A percentile compares a stretch with the other conserved stretches of the same genome.
phyloP scores from a whole-genome alignment of 495 filamentous ascomycete species.

The Trichocladium uniseriatum region DNA sequence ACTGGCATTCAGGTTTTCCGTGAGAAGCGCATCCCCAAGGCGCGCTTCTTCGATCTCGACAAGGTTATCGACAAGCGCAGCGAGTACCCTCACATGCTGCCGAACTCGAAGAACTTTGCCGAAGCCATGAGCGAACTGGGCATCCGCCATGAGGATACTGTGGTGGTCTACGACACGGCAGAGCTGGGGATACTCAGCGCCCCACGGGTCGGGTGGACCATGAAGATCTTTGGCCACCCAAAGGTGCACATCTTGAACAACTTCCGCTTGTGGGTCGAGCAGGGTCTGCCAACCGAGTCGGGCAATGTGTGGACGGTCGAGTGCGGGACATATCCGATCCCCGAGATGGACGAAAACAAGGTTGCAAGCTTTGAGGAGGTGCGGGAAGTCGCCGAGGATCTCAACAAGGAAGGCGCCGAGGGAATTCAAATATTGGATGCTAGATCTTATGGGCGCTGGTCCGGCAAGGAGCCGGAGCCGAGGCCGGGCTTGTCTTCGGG shows the following conservation, averaged over 20 bases:
- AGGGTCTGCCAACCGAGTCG: constrained; percentile 69
- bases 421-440: constrained; percentile 88
- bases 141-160: constrained; percentile 72
- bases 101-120: constrained; percentile 67
- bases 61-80: constrained; percentile 76
- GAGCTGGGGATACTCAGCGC: constrained; percentile 91
- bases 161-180: constrained; percentile 86
- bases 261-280: constrained; percentile 79
- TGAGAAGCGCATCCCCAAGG: constrained; percentile 66
- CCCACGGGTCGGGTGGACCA: constrained; percentile 86
- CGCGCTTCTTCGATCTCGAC: constrained; percentile 96
- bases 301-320: constrained; percentile 59
- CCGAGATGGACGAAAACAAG: constrained; percentile 39
- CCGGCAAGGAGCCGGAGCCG: constrained; percentile 78
- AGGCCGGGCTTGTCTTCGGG: constrained; percentile 79
- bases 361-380: constrained; percentile 65
- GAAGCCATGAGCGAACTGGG: constrained; percentile 81
- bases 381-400: constrained; percentile 61
- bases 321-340: constrained; percentile 47
- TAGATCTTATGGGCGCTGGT: constrained; percentile 67
- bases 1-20: constrained; percentile 70
- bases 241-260: constrained; percentile 89
- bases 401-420: constrained; percentile 68
- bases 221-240: constrained; percentile 83
- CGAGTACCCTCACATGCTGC: constrained; percentile 95